Conservation (phyloP, 768 basidiomycete species). For the Coprinopsis marcescibilis region DNA sequence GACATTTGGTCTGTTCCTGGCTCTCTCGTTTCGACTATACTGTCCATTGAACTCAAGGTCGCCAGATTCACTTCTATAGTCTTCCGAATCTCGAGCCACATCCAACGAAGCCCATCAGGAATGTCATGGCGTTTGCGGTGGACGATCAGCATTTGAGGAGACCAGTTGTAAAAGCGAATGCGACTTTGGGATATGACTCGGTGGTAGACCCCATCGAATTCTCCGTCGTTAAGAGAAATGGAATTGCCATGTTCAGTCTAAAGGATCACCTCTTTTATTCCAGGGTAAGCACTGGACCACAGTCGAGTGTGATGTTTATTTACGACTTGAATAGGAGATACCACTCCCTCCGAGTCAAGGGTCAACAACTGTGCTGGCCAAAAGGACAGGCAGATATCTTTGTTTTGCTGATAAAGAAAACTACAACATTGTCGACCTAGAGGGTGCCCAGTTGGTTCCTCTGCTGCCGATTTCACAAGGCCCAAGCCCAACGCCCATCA, state of each 20-base stretch:
- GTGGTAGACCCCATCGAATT: conserved; percentile 56
- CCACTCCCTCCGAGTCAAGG: conserved; percentile 48
- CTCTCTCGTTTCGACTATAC: neutral
- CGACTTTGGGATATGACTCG: conserved; percentile 27
- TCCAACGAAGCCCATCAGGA: conserved; percentile 73
- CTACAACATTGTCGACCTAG: conserved; percentile 79
- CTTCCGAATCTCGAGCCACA: conserved; percentile 77
- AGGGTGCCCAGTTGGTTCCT: conserved; percentile 60
- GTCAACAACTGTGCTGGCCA: conserved; percentile 35
- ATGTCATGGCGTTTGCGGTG: conserved; percentile 74
- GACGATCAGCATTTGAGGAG: conserved; percentile 69
- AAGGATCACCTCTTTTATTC: conserved; percentile 58
- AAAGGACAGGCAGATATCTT: conserved; percentile 55
- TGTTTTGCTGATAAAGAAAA: conserved; percentile 68
- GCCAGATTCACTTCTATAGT: conserved; percentile 70
- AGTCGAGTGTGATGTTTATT: neutral
- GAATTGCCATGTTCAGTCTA: conserved; percentile 59
- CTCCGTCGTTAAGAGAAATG: conserved; percentile 63
- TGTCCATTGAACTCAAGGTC: conserved; percentile 31
- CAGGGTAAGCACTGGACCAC: conserved; percentile 36
- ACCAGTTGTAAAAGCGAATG: conserved; percentile 30
- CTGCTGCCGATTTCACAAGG: conserved; percentile 79
- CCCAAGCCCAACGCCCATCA: conserved; percentile 34
- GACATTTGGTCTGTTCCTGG: neutral
- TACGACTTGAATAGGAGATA: conserved; percentile 49